Percentiles rank a stretch among this genome's conserved stretches.
phyloP scores from a whole-genome alignment of 1,284 basidiomycete species.

The Malassezia restricta region DNA sequence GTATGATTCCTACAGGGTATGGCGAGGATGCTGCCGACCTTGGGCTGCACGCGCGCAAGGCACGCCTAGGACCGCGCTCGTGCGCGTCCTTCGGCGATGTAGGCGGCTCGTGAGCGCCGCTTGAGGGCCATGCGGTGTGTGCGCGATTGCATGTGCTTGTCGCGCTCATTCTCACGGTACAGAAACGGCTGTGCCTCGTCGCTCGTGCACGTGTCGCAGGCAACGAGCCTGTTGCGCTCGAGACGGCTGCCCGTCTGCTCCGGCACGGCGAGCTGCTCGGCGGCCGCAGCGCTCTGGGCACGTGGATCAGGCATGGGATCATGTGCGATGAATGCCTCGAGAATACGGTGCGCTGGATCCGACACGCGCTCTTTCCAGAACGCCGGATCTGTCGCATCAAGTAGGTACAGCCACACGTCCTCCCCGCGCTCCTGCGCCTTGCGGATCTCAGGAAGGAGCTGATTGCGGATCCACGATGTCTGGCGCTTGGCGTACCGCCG shows the following conservation, averaged over 20 bases:
- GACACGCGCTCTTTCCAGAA: slow-evolving; percentile 52
- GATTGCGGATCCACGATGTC: slow-evolving; percentile 81
- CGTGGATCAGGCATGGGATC: slow-evolving; percentile 57
- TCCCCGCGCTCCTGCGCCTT: slow-evolving; percentile 16
- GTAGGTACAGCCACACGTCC: slow-evolving; percentile 49
- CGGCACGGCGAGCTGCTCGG: slow-evolving; percentile 45
- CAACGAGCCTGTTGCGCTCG: slow-evolving; percentile 22
- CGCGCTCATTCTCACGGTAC: slow-evolving; percentile 59
- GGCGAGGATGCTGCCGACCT: no score
- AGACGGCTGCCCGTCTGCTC: slow-evolving; percentile 15
- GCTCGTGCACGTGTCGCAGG: slow-evolving; percentile 61
- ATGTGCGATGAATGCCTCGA: slow-evolving; percentile 53
- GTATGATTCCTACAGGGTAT: no score
- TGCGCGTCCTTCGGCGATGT: slow-evolving; percentile 5
- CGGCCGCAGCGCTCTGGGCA: slow-evolving; percentile 52
- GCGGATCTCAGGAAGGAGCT: slow-evolving; percentile 63
- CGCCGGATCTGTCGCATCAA: slow-evolving; percentile 58
- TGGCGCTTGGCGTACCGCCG: slow-evolving; percentile 84
- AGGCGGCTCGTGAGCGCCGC: slow-evolving; percentile 10
- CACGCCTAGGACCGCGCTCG: no score
- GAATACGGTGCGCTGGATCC: slow-evolving; percentile 27
- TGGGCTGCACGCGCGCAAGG: no score
- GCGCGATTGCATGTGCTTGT: slow-evolving; percentile 49
- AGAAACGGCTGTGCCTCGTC: slow-evolving; percentile 59
- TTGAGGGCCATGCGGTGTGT: slow-evolving; percentile 14